phyloP scores from a whole-genome alignment of 305 asterid genomes.

The Solanum hybrid region DNA sequence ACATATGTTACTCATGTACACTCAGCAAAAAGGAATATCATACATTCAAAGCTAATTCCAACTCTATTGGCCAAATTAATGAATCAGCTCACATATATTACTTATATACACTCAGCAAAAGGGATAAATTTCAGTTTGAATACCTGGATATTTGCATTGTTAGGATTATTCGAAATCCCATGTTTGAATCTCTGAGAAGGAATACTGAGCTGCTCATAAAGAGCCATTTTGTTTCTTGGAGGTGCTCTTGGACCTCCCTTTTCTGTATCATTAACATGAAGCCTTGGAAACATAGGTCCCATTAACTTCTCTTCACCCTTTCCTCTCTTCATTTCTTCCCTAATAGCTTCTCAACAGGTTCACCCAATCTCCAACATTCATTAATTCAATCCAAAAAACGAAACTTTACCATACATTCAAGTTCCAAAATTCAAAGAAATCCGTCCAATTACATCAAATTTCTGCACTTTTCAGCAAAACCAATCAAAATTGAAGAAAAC shows the following conservation, averaged over 20 bases:
- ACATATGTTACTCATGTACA: neutral
- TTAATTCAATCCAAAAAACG: neutral
- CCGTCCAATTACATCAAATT: neutral
- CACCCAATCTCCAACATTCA: neutral
- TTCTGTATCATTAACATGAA: conserved; percentile 81
- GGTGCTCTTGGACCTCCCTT: conserved; percentile 98
- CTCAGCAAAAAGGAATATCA: neutral
- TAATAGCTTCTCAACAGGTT: neutral
- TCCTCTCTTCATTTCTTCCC: conserved; percentile 55
- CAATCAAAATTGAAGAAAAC: neutral
- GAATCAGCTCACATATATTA: neutral
- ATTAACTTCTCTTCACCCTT: conserved; percentile 58
- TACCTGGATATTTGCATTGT: neutral
- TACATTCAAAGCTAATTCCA: neutral
- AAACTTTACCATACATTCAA: neutral
- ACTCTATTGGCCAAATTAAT: neutral
- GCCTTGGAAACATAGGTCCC: conserved; percentile 97
- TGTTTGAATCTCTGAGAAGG: conserved; percentile 69
- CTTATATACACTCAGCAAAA: neutral
- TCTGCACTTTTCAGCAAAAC: conserved; percentile 14
- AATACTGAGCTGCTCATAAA: conserved; percentile 85
- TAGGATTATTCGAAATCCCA: conserved; percentile 17
- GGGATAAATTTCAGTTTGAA: neutral
- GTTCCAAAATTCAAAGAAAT: neutral
- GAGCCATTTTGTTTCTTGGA: conserved; percentile 97